Percentiles rank a stretch among this genome's conserved stretches.
Conservation (phyloP, 2,329 filamentous ascomycete species). For the Aspergillus texensis region DNA sequence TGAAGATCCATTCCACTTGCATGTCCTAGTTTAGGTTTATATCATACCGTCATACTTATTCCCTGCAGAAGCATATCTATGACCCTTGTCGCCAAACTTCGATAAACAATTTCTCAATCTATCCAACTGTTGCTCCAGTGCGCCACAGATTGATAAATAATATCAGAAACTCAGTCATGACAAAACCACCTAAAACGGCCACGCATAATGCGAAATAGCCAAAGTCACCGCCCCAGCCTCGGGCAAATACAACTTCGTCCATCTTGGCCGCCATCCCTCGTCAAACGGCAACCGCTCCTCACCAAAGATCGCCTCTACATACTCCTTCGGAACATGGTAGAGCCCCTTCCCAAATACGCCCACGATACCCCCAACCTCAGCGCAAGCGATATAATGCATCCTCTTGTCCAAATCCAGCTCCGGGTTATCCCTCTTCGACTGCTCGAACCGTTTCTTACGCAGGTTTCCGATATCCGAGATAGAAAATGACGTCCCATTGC, state of each 20-base stretch:
- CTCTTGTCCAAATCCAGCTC: constrained; percentile 7
- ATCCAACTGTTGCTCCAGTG: no score
- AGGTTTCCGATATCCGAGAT: constrained; percentile 10
- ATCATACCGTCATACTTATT: not conserved
- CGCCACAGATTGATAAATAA: not conserved
- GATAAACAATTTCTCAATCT: not conserved
- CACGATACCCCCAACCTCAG: constrained; percentile 13
- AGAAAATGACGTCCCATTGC: not conserved
- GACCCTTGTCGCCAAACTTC: not conserved
- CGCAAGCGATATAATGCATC: constrained; percentile 16
- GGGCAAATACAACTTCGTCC: constrained; percentile 11
- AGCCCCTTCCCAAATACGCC: constrained; percentile 16
- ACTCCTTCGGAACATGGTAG: constrained; percentile 15
- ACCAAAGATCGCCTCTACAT: constrained; percentile 17
- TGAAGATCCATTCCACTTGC: not conserved
- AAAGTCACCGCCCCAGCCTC: constrained; percentile 12
- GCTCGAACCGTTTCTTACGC: constrained; percentile 14
- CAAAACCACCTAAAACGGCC: constrained; percentile 10
- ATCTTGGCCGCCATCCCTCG: constrained; percentile 19
- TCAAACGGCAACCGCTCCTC: constrained; percentile 21
- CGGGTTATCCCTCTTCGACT: constrained; percentile 12
- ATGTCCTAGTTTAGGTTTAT: not conserved
- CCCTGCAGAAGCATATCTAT: not conserved
- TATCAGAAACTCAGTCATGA: no score
- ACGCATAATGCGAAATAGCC: constrained; percentile 16